A percentile compares a stretch with the other conserved stretches of the same genome.
Conservation (phyloP, 225 moss, liverwort and hornwort species). For the Ulota crispa region DNA sequence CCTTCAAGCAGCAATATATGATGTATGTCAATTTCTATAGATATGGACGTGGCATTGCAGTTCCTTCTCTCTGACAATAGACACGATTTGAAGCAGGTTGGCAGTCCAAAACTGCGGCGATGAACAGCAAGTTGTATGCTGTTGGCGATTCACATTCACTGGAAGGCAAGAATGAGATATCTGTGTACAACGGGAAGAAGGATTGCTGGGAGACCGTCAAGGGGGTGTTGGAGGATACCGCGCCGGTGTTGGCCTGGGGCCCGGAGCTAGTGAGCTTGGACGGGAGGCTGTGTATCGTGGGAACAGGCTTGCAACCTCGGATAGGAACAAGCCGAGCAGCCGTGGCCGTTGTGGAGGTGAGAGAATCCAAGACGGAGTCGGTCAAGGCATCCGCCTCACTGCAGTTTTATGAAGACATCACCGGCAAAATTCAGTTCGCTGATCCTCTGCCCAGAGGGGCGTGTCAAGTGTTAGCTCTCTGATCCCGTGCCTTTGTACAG, state of each 20-base stretch:
- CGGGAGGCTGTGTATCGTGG: constrained; percentile 87
- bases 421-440: constrained; percentile 82
- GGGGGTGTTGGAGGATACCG: constrained; percentile 83
- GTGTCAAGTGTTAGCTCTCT: constrained; percentile 88
- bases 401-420: constrained; percentile 84
- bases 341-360: constrained; percentile 86
- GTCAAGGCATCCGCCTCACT: constrained; percentile 67
- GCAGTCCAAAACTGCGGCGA: constrained; percentile 94
- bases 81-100: constrained; percentile 51
- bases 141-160: constrained; percentile 92
- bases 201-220: constrained; percentile 92
- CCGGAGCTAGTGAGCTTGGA: constrained; percentile 92
- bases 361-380: constrained; percentile 71
- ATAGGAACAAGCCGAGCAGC: constrained; percentile 67
- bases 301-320: constrained; percentile 73
- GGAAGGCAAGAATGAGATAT: constrained; percentile 95
- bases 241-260: constrained; percentile 92
- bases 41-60: no score
- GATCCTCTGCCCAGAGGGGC: constrained; percentile 92
- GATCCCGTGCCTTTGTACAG: constrained; percentile 38
- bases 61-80: no score
- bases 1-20: no score
- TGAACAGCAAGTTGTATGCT: constrained; percentile 92
- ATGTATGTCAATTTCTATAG: not conserved
- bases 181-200: constrained; percentile 83